Evolutionary conservation across 2,329 filamentous ascomycete species (phyloP), one percentile per base, ranked within the genome.

Genomic region (Septoria linicola): DNA sequence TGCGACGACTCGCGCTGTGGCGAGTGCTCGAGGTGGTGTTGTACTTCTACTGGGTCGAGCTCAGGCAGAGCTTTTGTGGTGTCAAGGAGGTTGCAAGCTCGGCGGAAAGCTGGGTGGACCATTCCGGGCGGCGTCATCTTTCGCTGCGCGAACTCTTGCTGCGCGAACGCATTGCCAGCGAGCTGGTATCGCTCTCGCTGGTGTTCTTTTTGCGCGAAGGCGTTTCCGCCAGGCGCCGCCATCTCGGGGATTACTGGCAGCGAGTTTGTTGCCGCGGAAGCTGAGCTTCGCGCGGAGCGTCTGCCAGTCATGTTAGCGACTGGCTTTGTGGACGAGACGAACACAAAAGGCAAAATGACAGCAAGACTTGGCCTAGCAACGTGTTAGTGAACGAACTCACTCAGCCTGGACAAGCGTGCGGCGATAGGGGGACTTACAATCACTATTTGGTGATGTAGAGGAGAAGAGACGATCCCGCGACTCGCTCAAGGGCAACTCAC

Each of bases 161-260:
- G 64, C 23, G 62, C 66, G 55, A 69, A 70, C 10, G 68, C 66
- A 59, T 70, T 70, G 47, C 61, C 54, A 11, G 53, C 51, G 14
- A 63, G 54, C 39, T 59, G 60, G 47, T 67, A 62, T 17, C 53
- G 46, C 32, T 66, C 51, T 21, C 57, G 43, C 19, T 49, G 40
- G 8, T 47, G 51, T 2, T 50, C 55, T 36, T 61, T 53, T 51
- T 60, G 58, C 19, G 64, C 62, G 41, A 66, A 67, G 2, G 63
- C 63, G 59, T 66, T 66, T n/a, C 50, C 58, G 5, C 59, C 58
- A 13, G 66, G 62, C 8, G 46, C 44, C 3, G 34, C 21, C 37
- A 49, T 37, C n/a, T 46, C 36, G 17, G 36, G 14, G 34, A 50
- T 41, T 21, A 30, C 27, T 27, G 44, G 34, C n/a, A 40, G 35